phyloP scores from a whole-genome alignment of 2,329 filamentous ascomycete species.

The Fusarium drepaniforme region DNA sequence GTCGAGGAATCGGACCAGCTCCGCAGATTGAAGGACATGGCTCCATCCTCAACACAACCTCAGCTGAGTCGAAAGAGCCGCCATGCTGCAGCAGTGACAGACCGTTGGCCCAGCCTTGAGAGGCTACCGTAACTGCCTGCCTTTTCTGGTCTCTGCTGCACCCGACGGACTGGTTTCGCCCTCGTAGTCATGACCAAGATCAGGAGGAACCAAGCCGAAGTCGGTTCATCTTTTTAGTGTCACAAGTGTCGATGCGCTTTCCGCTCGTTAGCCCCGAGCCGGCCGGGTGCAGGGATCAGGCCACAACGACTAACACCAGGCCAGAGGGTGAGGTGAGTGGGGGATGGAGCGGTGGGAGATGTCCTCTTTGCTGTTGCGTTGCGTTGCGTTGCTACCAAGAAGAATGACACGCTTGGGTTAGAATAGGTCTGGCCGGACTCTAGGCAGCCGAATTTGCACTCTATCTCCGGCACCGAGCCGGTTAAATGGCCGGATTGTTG shows the following conservation, averaged over 20 bases:
- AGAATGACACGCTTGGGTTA: slow-evolving; percentile 9
- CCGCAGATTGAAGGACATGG: slow-evolving; percentile 23
- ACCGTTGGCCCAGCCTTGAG: neutral
- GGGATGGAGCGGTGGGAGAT: neutral
- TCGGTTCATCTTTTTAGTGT: slow-evolving; percentile 23
- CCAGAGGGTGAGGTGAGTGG: slow-evolving; percentile 15
- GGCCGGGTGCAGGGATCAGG: slow-evolving; percentile 34
- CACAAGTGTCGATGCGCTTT: slow-evolving; percentile 26
- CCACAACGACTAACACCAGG: slow-evolving; percentile 17
- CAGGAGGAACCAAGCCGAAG: slow-evolving; percentile 30
- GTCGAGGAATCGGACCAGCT: slow-evolving; percentile 9
- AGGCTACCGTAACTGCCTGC: slow-evolving; percentile 8
- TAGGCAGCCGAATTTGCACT: slow-evolving; percentile 14
- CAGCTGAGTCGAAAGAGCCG: neutral
- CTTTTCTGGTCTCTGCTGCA: slow-evolving; percentile 25
- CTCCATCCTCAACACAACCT: slow-evolving; percentile 27
- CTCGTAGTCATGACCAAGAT: slow-evolving; percentile 16
- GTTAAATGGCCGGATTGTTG: neutral
- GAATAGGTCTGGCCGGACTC: slow-evolving; percentile 1
- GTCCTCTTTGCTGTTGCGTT: slow-evolving; percentile 1
- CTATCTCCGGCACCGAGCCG: neutral
- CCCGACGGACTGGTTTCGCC: slow-evolving; percentile 30
- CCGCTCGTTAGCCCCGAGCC: slow-evolving; percentile 18
- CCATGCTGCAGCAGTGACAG: slow-evolving; percentile 10
- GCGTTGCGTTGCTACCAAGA: neutral